Conservation (phyloP, 352 stramenopile genomes). For the Phytophthora constricta region DNA sequence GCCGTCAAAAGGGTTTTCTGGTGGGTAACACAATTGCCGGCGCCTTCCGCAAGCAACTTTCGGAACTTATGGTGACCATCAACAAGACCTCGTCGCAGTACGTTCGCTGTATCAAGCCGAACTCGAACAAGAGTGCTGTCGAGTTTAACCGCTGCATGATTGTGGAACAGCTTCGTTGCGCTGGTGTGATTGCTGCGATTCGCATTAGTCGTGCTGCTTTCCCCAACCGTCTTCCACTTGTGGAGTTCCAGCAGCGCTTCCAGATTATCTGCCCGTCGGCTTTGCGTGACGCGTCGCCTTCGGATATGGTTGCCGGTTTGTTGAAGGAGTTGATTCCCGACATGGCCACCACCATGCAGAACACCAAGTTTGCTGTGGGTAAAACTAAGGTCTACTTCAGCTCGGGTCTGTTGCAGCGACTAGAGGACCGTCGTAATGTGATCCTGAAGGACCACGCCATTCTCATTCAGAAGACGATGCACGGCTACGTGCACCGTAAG, state of each 20-base stretch:
- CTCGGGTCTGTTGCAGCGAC: slow-evolving; percentile 89
- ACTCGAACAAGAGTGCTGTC: slow-evolving; percentile 82
- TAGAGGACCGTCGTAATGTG: slow-evolving; percentile 87
- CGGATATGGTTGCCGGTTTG: slow-evolving; percentile 79
- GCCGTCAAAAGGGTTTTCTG: slow-evolving; percentile 77
- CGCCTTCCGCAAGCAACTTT: slow-evolving; percentile 88
- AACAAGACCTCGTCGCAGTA: slow-evolving; percentile 90
- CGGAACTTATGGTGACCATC: slow-evolving; percentile 88
- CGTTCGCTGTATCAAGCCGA: slow-evolving; percentile 93
- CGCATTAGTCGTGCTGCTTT: slow-evolving; percentile 89
- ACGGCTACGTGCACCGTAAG: slow-evolving; percentile 61
- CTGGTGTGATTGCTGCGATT: slow-evolving; percentile 91
- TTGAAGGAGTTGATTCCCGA: slow-evolving; percentile 76
- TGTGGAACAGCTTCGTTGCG: slow-evolving; percentile 89
- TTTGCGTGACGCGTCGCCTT: slow-evolving; percentile 55
- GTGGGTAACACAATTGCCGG: slow-evolving; percentile 85
- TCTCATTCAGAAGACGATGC: slow-evolving; percentile 79
- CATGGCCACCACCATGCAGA: slow-evolving; percentile 67
- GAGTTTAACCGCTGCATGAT: slow-evolving; percentile 90
- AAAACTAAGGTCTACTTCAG: slow-evolving; percentile 89
- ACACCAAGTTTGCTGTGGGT: slow-evolving; percentile 81
- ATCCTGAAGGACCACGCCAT: slow-evolving; percentile 81
- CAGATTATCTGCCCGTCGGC: slow-evolving; percentile 85
- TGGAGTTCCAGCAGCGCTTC: slow-evolving; percentile 83
- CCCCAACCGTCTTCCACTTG: slow-evolving; percentile 92